Conservation (phyloP, 2,329 filamentous ascomycete species). For the Penicillium polonicum region DNA sequence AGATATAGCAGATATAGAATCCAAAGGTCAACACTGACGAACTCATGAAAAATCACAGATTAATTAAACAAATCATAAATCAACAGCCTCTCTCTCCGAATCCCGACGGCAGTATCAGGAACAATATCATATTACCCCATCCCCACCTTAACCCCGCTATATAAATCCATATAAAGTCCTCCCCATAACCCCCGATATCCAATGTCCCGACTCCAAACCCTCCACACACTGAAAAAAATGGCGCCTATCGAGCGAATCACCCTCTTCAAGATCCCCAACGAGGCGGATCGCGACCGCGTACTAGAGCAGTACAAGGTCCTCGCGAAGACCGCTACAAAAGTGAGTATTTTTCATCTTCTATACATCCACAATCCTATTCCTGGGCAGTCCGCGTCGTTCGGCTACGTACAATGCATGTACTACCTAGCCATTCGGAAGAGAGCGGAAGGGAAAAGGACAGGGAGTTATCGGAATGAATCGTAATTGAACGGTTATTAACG, state of each 20-base stretch:
- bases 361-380: not conserved
- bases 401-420: not conserved
- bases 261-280: conserved; percentile 54
- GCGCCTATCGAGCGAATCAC: conserved; percentile 51
- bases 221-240: conserved; percentile 26
- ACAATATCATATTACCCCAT: not conserved
- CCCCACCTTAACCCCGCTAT: not conserved
- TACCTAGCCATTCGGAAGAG: not conserved
- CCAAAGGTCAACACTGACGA: not conserved
- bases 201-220: not conserved
- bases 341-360: conserved; percentile 20
- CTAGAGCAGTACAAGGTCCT: conserved; percentile 48
- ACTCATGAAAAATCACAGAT: not conserved
- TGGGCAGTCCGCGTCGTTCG: not conserved
- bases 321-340: conserved; percentile 47
- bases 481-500: not conserved
- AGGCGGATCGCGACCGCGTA: conserved; percentile 44
- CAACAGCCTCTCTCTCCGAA: not conserved
- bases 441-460: not conserved
- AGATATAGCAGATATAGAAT: not conserved
- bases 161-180: not conserved
- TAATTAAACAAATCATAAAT: not conserved
- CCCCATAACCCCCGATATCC: not conserved
- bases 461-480: not conserved
- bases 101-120: conserved; percentile 1